These are phyloP conservation scores for Ceratocystiopsis minuta DNA, from an alignment of 2,329 filamentous ascomycete genomes.

Conservation along the genomic window DNA sequence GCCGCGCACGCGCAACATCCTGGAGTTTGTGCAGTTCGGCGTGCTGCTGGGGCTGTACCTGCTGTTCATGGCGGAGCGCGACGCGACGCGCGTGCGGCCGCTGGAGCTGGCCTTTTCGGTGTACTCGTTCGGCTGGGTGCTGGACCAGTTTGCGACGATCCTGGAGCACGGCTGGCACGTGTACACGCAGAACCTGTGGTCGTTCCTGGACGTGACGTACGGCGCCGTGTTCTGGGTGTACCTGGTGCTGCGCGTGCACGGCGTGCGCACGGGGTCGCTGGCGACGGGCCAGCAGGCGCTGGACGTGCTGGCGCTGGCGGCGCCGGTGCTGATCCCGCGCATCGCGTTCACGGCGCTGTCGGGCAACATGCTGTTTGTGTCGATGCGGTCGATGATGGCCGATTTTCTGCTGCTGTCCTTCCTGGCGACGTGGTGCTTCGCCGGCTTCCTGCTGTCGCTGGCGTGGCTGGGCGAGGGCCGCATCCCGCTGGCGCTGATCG, in stretches of 20 bases:
- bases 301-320: conserved; percentile 62
- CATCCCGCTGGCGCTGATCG: conserved; percentile 49
- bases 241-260: conserved; percentile 47
- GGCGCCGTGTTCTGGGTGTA: conserved; percentile 54
- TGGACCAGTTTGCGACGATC: conserved; percentile 62
- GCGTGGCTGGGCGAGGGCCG: conserved; percentile 55
- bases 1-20: conserved; percentile 55
- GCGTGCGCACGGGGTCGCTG: conserved; percentile 31
- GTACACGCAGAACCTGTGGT: conserved; percentile 79
- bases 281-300: conserved; percentile 46
- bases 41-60: conserved; percentile 52
- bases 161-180: conserved; percentile 60
- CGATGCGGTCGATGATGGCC: conserved; percentile 66
- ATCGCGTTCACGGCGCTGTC: conserved; percentile 70
- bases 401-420: conserved; percentile 66
- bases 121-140: conserved; percentile 60
- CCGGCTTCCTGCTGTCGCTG: conserved; percentile 62
- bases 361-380: conserved; percentile 70
- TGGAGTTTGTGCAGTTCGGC: conserved; percentile 59
- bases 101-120: conserved; percentile 51
- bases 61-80: conserved; percentile 50
- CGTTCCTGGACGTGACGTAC: conserved; percentile 68
- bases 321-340: conserved; percentile 59
- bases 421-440: conserved; percentile 67
- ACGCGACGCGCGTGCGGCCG: conserved; percentile 34